These are phyloP conservation scores for Chlorella sp. DNA, from an alignment of 139 green algal genomes.

Conservation along the genomic window DNA sequence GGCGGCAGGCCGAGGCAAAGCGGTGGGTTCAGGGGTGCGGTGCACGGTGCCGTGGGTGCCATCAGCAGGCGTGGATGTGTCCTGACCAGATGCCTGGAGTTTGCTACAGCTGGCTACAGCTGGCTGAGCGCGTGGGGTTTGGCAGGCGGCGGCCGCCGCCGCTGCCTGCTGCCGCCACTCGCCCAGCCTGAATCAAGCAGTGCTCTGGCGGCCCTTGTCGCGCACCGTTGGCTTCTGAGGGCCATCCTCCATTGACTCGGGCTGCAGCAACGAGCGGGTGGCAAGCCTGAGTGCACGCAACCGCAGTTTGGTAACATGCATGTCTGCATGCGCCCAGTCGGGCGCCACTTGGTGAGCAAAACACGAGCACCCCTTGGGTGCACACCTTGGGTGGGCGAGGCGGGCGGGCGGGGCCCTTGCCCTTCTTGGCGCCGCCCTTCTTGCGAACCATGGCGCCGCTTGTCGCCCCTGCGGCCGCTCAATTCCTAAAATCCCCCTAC, in stretches of 20 bases:
- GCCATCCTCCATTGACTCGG: constrained; percentile 1
- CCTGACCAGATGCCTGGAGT: too few relatives aligned
- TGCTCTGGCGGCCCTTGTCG: not conserved
- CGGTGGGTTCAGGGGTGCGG: not conserved
- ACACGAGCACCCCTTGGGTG: not conserved
- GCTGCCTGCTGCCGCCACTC: not conserved
- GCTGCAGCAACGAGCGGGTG: not conserved
- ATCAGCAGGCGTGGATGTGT: too few relatives aligned
- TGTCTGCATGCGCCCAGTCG: not conserved
- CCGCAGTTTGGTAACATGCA: not conserved
- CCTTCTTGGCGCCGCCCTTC: constrained; percentile 34
- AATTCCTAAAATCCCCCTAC: not conserved
- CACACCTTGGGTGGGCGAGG: constrained; percentile 27
- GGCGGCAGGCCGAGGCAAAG: not conserved
- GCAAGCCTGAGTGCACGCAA: not conserved
- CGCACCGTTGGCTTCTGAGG: constrained; percentile 30
- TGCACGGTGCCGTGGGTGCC: not conserved
- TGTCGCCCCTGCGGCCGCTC: too few relatives aligned
- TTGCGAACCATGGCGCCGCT: constrained; percentile 6
- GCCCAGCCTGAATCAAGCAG: not conserved
- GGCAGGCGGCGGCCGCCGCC: not conserved
- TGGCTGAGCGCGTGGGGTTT: not conserved
- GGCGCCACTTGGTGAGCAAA: not conserved
- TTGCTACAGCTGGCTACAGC: too few relatives aligned
- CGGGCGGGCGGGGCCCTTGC: constrained; percentile 10